These are phyloP conservation scores for Thelonectria olida DNA, from an alignment of 2,329 filamentous ascomycete genomes.

Conservation along the genomic window DNA sequence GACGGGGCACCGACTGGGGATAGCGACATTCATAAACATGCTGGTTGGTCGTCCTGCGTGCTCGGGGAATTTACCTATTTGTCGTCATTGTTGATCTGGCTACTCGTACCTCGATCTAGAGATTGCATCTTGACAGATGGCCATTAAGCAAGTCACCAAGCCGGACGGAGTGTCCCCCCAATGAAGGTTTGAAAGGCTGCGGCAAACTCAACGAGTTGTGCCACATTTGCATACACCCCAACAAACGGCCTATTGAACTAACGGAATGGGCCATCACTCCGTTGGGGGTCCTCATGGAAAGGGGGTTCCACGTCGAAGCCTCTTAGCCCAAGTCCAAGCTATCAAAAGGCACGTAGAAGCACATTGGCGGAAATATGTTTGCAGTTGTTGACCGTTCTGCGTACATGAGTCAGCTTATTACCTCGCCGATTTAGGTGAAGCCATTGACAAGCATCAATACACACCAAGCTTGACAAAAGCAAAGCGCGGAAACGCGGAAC, in stretches of 20 bases:
- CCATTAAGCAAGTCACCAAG: no score
- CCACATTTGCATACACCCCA: background rate
- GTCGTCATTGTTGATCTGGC: no score
- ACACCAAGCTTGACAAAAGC: constrained; percentile 8
- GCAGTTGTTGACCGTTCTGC: background rate
- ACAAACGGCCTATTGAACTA: no score
- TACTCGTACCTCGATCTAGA: no score
- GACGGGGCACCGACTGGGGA: background rate
- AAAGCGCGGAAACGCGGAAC: constrained; percentile 8
- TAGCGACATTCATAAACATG: no score
- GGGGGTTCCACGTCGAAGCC: background rate
- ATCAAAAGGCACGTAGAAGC: background rate
- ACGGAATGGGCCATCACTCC: no score
- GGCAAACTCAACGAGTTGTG: background rate
- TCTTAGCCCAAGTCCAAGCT: background rate
- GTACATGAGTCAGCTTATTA: background rate
- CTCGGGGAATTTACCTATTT: no score
- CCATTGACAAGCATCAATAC: constrained; percentile 1
- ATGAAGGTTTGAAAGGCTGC: background rate
- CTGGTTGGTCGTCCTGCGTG: no score
- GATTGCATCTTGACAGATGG: no score
- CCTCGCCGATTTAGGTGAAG: background rate
- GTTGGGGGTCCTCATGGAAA: background rate
- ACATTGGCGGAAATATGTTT: background rate
- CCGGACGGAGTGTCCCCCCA: background rate